Conservation (phyloP, 2,329 filamentous ascomycete species). For the Fusarium drepaniforme region DNA sequence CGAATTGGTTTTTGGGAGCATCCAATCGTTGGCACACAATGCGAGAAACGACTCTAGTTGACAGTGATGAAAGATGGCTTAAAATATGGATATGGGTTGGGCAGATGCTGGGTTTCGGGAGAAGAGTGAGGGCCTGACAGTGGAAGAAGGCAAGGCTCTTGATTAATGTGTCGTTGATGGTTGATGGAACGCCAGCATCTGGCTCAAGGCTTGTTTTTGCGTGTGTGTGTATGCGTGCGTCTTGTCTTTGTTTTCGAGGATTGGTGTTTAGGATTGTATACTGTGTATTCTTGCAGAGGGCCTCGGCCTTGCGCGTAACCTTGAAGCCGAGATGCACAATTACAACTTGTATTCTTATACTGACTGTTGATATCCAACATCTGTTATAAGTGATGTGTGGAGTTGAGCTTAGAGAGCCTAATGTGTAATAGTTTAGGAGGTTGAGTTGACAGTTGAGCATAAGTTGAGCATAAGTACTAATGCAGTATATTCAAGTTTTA, state of each 20-base stretch:
- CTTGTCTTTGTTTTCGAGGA: constrained; percentile 36
- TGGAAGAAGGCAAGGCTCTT: constrained; percentile 21
- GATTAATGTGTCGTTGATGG: constrained; percentile 39
- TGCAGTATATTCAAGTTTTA: constrained; percentile 19
- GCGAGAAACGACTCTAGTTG: constrained; percentile 43
- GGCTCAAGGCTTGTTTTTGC: constrained; percentile 37
- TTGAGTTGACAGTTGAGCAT: background rate
- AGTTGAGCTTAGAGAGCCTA: background rate
- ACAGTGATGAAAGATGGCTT: constrained; percentile 38
- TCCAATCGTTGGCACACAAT: constrained; percentile 44
- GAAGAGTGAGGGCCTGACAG: background rate
- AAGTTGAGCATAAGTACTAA: constrained; percentile 11
- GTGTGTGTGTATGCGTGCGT: background rate
- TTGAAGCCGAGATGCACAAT: constrained; percentile 40
- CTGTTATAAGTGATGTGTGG: background rate
- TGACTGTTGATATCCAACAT: background rate
- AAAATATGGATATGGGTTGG: constrained; percentile 38
- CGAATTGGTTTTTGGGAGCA: constrained; percentile 44
- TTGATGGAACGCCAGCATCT: constrained; percentile 25
- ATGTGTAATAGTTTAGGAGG: background rate
- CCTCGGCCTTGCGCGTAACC: constrained; percentile 22
- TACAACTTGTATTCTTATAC: constrained; percentile 31
- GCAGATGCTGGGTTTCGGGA: constrained; percentile 26
- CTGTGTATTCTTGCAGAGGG: constrained; percentile 39
- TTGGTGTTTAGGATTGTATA: constrained; percentile 46